phyloP scores from a whole-genome alignment of 768 basidiomycete species.

The Termitomyces sp. region DNA sequence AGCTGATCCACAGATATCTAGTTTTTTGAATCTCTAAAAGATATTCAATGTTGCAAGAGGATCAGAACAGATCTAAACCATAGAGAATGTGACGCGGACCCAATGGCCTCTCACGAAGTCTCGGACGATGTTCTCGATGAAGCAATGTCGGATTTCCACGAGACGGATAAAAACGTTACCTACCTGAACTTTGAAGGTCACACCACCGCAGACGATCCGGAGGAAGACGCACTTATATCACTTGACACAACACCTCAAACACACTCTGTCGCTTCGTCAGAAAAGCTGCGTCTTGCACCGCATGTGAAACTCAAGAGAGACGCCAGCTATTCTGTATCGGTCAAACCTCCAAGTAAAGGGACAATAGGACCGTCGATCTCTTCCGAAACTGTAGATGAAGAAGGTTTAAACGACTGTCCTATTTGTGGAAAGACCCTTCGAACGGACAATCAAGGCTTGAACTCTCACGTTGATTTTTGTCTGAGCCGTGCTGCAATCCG shows the following conservation, averaged over 20 bases:
- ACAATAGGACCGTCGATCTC: background rate
- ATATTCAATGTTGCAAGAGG: slow-evolving; percentile 37
- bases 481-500: slow-evolving; percentile 75
- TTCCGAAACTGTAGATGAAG: background rate
- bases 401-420: slow-evolving; percentile 58
- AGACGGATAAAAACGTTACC: slow-evolving; percentile 40
- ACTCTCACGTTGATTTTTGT: slow-evolving; percentile 89
- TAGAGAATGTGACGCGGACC: slow-evolving; percentile 17
- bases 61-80: slow-evolving; percentile 31
- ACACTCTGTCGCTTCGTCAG: slow-evolving; percentile 7
- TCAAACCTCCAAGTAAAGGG: slow-evolving; percentile 9
- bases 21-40: slow-evolving; percentile 54
- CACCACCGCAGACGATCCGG: slow-evolving; percentile 17
- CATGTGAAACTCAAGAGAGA: background rate
- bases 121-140: slow-evolving; percentile 24
- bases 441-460: slow-evolving; percentile 75
- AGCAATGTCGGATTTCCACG: slow-evolving; percentile 54
- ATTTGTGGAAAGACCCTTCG: slow-evolving; percentile 61
- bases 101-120: slow-evolving; percentile 11
- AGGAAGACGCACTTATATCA: background rate
- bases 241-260: slow-evolving; percentile 18
- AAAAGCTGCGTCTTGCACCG: background rate
- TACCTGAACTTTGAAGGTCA: slow-evolving; percentile 20
- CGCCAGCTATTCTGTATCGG: background rate
- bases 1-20: slow-evolving; percentile 20